Conservation (phyloP, 352 stramenopile species). For the Plasmopara muralis region DNA sequence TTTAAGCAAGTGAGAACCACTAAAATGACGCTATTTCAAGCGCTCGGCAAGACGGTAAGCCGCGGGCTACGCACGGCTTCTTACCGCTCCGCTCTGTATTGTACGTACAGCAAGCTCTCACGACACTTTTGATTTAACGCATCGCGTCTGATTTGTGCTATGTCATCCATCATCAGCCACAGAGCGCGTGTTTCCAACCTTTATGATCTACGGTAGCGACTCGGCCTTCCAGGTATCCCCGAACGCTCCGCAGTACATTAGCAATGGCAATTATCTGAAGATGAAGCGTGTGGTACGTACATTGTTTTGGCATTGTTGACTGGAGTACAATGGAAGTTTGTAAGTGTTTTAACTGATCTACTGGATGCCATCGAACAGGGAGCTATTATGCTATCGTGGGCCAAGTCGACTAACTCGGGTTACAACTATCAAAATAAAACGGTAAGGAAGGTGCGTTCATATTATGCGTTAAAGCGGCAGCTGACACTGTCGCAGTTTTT, state of each 20-base stretch:
- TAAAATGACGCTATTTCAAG: slow-evolving; percentile 30
- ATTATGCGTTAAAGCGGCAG: neutral
- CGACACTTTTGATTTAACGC: neutral
- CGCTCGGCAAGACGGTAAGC: slow-evolving; percentile 23
- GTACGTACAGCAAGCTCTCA: slow-evolving; percentile 10
- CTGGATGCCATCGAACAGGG: slow-evolving; percentile 32
- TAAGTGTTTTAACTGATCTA: slow-evolving; percentile 5
- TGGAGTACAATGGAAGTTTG: neutral
- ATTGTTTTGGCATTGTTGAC: neutral
- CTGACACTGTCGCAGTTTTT: slow-evolving; percentile 56
- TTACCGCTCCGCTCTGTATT: slow-evolving; percentile 25
- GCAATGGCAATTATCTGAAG: slow-evolving; percentile 68
- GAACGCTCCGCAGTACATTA: slow-evolving; percentile 56
- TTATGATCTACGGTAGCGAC: slow-evolving; percentile 64
- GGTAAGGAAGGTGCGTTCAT: slow-evolving; percentile 19
- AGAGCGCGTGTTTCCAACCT: slow-evolving; percentile 70
- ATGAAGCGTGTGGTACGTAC: slow-evolving; percentile 60
- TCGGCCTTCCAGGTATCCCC: slow-evolving; percentile 71
- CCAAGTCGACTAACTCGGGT: slow-evolving; percentile 52
- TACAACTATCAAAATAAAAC: slow-evolving; percentile 83
- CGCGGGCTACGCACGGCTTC: slow-evolving; percentile 12
- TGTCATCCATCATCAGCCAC: slow-evolving; percentile 23
- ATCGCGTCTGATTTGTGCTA: neutral
- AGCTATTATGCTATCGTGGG: slow-evolving; percentile 80
- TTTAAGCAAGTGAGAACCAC: slow-evolving; percentile 3